A percentile compares a stretch with the other conserved stretches of the same genome.
These are phyloP conservation scores for Solanum acaule DNA, from an alignment of 257 asterid species.

Conservation along the genomic window DNA sequence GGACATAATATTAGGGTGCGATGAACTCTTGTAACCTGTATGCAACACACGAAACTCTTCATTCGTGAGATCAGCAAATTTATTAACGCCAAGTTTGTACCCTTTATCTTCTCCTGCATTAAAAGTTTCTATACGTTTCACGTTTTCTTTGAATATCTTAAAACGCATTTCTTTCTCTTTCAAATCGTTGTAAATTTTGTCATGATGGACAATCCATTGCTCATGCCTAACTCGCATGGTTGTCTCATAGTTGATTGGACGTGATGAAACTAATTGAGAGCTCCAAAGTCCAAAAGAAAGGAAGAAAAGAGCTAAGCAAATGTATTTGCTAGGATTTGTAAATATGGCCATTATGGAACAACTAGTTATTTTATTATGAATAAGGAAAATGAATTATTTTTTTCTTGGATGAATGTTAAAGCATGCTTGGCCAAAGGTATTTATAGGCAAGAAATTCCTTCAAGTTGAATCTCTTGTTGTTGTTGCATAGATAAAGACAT, in stretches of 20 bases:
- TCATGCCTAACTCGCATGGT: conserved; percentile 24
- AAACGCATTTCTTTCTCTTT: conserved; percentile 18
- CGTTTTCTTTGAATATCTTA: conserved; percentile 25
- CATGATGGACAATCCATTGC: conserved; percentile 27
- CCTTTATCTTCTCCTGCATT: conserved; percentile 12
- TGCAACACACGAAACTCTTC: conserved; percentile 24
- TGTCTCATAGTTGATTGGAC: not conserved
- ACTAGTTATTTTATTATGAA: not conserved
- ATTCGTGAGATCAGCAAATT: conserved; percentile 20
- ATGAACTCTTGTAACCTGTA: conserved; percentile 18
- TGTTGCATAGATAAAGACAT: not conserved
- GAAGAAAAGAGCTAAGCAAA: conserved; percentile 3
- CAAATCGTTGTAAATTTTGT: conserved; percentile 8
- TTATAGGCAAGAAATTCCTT: conserved; percentile 13
- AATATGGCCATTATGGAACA: not conserved
- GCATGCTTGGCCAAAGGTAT: not conserved
- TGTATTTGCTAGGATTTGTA: not conserved
- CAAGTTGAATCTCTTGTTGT: not conserved
- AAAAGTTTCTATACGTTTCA: conserved; percentile 26
- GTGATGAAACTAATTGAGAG: conserved; percentile 7
- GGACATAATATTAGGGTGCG: not conserved
- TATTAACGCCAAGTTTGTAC: conserved; percentile 21
- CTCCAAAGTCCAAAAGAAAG: not conserved
- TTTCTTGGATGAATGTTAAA: not conserved
- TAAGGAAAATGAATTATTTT: not conserved